These are phyloP conservation scores for Saccharomycopsis synnaedendra DNA, from an alignment of 805 yeast species.

Conservation along the genomic window DNA sequence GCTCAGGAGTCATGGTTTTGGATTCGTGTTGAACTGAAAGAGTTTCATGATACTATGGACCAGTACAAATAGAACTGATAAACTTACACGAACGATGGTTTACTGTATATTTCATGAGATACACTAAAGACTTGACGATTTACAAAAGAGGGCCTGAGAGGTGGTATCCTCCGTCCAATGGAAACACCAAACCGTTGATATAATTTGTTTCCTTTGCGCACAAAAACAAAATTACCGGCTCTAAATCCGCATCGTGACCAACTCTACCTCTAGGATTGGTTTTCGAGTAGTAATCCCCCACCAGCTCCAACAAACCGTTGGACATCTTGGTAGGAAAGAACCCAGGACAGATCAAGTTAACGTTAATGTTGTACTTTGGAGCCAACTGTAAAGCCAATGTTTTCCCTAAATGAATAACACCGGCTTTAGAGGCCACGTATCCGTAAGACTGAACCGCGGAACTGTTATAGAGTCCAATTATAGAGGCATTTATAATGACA, in stretches of 20 bases:
- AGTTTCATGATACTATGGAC: too few species aligned
- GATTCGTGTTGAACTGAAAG: too few species aligned
- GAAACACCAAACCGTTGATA: conserved; percentile 55
- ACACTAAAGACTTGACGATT: not conserved
- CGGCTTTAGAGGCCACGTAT: conserved; percentile 65
- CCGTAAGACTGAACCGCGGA: conserved; percentile 43
- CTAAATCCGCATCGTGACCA: conserved; percentile 51
- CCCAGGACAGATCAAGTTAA: conserved; percentile 66
- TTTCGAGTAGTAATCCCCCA: conserved; percentile 33
- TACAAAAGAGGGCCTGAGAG: conserved; percentile 24
- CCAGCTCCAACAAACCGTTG: conserved; percentile 41
- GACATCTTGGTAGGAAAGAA: conserved; percentile 72
- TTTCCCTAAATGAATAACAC: conserved; percentile 57
- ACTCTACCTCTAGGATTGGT: conserved; percentile 52
- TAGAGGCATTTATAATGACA: conserved; percentile 54
- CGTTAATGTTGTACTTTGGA: conserved; percentile 47
- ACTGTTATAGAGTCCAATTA: conserved; percentile 37
- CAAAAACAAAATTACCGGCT: conserved; percentile 43
- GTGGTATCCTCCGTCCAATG: conserved; percentile 61
- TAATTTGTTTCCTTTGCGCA: conserved; percentile 46
- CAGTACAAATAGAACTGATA: too few species aligned
- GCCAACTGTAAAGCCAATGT: conserved; percentile 56
- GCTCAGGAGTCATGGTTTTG: too few species aligned
- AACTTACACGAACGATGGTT: too few species aligned
- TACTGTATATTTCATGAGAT: too few species aligned